Conservation (phyloP, 2,329 filamentous ascomycete species). For the Penicillium sp. region DNA sequence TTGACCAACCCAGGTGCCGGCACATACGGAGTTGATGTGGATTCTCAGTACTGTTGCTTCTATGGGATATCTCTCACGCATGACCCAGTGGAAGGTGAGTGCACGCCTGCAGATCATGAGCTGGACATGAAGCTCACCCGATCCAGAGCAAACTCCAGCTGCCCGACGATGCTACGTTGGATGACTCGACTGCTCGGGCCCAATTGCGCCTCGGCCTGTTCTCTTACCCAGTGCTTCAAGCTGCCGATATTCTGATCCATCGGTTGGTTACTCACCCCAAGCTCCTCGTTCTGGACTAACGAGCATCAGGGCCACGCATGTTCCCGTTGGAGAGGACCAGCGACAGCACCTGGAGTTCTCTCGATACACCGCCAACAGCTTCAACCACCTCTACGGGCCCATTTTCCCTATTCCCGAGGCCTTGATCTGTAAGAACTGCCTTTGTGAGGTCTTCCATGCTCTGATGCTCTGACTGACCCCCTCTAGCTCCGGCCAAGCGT, state of each 20-base stretch:
- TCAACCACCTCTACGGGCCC: conserved; percentile 73
- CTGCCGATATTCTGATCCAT: conserved; percentile 90
- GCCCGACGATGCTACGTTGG: conserved; percentile 59
- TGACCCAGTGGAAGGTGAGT: conserved; percentile 97
- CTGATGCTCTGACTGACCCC: conserved; percentile 3
- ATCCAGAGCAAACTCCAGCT: conserved; percentile 72
- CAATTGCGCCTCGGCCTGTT: conserved; percentile 85
- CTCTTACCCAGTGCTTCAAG: conserved; percentile 93
- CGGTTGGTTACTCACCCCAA: conserved; percentile 48
- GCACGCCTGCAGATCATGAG: not conserved
- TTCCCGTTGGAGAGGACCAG: conserved; percentile 96
- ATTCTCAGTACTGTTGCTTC: conserved; percentile 89
- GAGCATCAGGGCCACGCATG: conserved; percentile 73
- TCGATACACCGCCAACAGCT: conserved; percentile 79
- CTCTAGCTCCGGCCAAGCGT: conserved; percentile 71
- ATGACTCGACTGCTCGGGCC: conserved; percentile 58
- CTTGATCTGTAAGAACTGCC: conserved; percentile 63
- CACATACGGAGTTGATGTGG: conserved; percentile 94
- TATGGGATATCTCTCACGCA: conserved; percentile 91
- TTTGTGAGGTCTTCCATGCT: not conserved
- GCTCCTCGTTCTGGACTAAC: conserved; percentile 16
- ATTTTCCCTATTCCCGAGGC: conserved; percentile 70
- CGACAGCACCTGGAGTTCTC: conserved; percentile 92
- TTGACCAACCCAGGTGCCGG: conserved; percentile 58
- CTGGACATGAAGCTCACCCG: conserved; percentile 9